Evolutionary conservation across 2,329 filamentous ascomycete genomes (phyloP), one percentile per base, ranked within the genome.

Genomic region (Microsporum canis): DNA sequence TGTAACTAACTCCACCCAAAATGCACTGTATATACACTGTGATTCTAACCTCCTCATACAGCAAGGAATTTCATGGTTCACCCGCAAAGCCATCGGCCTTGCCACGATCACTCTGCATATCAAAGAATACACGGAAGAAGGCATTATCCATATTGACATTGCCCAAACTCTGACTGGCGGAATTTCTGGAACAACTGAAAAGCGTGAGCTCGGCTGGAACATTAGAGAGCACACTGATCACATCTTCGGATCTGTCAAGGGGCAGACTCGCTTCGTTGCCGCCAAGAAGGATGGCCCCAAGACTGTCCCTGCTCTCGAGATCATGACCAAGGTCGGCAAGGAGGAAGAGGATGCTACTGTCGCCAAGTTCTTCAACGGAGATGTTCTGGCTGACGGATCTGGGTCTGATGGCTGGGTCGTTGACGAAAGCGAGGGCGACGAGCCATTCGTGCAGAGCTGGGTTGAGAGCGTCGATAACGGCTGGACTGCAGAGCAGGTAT

Each of bases 161-260:
- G 81, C 84, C 62, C 89, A 95, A 76, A 78, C 82, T 55, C 79
- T 83, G 41, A 88, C 87, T 6, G 89, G 85, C 63, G 87, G 85
- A 60, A 78, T 95, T 65, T 83, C 82, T 69, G 85, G 84, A 68
- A 91, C 80, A 17, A 75, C 75, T 17, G 86, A 88, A 71, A 69
- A 74, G 5, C 81, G 86, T 56, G 74, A 70, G 0, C 72, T 87
- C 2, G 80, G 87, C 70, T 84, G 80, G 76, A 71, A 74, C 29
- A 79, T 75, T 60, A 85, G 87, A 67, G 81, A 83, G 64, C 88
- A 91, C 77, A 77, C 76, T 29, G 90, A 96, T 78, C 86, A 85
- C 79, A 82, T 95, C 66, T 96, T 95, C 72, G 91, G 91, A 62
- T 77, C 75, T 60, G 81, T 94, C 64, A 77, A 78, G 58, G 88